Base-by-base conservation (phyloP, 2,329 filamentous ascomycete genomes). In the Fusarium xyrophilum region DNA sequence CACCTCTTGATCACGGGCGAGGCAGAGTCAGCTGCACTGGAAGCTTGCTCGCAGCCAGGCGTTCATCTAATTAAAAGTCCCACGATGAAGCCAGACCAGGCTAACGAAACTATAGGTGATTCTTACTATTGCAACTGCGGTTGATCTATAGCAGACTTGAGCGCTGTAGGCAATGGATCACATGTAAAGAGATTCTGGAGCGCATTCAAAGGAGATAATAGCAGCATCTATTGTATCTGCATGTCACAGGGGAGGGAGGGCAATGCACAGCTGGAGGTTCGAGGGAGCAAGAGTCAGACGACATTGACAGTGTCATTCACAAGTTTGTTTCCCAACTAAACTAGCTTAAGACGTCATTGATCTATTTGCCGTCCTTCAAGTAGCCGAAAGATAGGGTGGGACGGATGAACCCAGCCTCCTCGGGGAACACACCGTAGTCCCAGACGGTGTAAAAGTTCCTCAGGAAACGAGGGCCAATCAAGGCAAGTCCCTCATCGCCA, bases 391-490 rank as follows among this genome's bases (percentile, higher is more conserved):
- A 71, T 14, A 76, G 28, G 0, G 42, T 63, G 19, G 75, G 72
- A 1, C 19, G 4, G 4, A 65, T 61, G 6, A 30, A 48, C 1
- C 13, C 21, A 6, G 13, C 27, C 4, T 62, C 44, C 6, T 25
- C 9, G 10, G 66, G 60, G 11, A 63, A 64, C 0, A 48, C 42
- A 2, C 77, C 76, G 38, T 75, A 79, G 60, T 79, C 73, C 64
- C 70, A 79, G 4, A 78, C 65, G 1, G 76, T 77, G 56, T 79
- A 80, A 32, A 78, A 75, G 58, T 75, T 76, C 15, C 65, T 36
- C 54, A 80, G 46, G 42, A 79, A 70, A 11, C 68, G 42, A 1
- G 55, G 56, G 1, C 78, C 78, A 15, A 80, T 56, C 12, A 80
- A 68, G n/a, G 72, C 73, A 47, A 76, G 74, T 3, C 70, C 69